phyloP scores from a whole-genome alignment of 2,329 filamentous ascomycete species.

The Graphilbum sp. region DNA sequence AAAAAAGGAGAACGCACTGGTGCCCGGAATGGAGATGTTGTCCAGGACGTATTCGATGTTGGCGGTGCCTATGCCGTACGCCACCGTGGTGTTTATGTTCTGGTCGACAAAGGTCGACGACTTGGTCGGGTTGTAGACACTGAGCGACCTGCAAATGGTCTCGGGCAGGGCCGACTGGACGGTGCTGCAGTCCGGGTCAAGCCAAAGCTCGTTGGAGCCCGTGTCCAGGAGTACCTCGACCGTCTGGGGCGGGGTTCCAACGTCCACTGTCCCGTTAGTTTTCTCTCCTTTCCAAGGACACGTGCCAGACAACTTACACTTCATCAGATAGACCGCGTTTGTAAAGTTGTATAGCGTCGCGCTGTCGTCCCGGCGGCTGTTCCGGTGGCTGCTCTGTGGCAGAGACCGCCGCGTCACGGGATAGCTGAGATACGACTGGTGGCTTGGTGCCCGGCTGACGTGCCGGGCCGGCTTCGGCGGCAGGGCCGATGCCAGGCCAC shows the following conservation, averaged over 20 bases:
- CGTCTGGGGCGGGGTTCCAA: slow-evolving; percentile 31
- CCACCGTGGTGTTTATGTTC: slow-evolving; percentile 9
- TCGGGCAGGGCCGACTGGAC: slow-evolving; percentile 13
- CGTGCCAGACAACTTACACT: neutral
- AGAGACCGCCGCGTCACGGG: neutral
- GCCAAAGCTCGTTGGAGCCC: slow-evolving; percentile 37
- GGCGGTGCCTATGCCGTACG: slow-evolving; percentile 16
- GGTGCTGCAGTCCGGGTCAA: slow-evolving; percentile 37
- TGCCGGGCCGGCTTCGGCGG: neutral
- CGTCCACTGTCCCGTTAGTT: slow-evolving; percentile 16
- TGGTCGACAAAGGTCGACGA: slow-evolving; percentile 12
- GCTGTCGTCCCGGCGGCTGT: slow-evolving; percentile 1
- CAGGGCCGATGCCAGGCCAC: neutral
- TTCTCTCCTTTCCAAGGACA: neutral
- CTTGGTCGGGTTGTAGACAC: slow-evolving; percentile 17
- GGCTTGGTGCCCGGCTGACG: neutral
- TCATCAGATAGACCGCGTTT: slow-evolving; percentile 8
- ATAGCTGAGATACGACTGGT: slow-evolving; percentile 5
- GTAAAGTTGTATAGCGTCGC: slow-evolving; percentile 7
- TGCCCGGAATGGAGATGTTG: slow-evolving; percentile 15
- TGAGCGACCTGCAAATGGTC: slow-evolving; percentile 25
- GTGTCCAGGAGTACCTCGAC: slow-evolving; percentile 34
- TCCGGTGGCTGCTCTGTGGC: neutral
- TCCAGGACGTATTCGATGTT: slow-evolving; percentile 15
- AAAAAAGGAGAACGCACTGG: slow-evolving; percentile 5